A percentile compares a stretch with the other conserved stretches of the same genome.
phyloP scores from a whole-genome alignment of 2,329 filamentous ascomycete genomes.

The Aspergillus sp. region DNA sequence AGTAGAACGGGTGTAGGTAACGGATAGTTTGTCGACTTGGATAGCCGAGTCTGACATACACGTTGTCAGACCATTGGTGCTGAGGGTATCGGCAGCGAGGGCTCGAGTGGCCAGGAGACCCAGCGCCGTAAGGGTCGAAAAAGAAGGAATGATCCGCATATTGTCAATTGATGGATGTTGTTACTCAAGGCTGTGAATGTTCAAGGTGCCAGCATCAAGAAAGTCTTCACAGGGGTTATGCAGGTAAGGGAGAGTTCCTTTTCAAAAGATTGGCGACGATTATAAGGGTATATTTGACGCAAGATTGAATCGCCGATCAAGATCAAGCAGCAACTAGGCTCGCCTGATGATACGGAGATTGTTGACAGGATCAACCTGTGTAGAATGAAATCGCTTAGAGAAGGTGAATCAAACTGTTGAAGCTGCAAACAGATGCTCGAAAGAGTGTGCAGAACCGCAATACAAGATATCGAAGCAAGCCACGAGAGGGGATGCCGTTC shows the following conservation, averaged over 20 bases:
- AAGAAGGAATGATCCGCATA: slow-evolving; percentile 30
- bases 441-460: not conserved
- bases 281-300: slow-evolving; percentile 13
- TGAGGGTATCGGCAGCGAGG: slow-evolving; percentile 70
- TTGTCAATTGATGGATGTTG: not conserved
- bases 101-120: slow-evolving; percentile 42
- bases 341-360: slow-evolving; percentile 11
- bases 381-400: slow-evolving; percentile 17
- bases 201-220: slow-evolving; percentile 3
- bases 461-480: slow-evolving; percentile 3
- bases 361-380: slow-evolving; percentile 35
- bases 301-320: not conserved
- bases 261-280: not conserved
- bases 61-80: slow-evolving; percentile 76
- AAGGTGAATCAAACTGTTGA: not conserved
- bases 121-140: slow-evolving; percentile 29
- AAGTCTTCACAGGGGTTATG: not conserved
- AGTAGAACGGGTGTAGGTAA: slow-evolving; percentile 75
- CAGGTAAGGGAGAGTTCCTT: not conserved
- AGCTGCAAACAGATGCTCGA: not conserved
- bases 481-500: not conserved
- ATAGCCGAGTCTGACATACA: slow-evolving; percentile 65
- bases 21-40: slow-evolving; percentile 71
- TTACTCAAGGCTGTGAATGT: not conserved
- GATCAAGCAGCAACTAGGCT: slow-evolving; percentile 11